Base-by-base conservation (phyloP, 2,329 filamentous ascomycete species). In the Aspergillus brasiliensis region DNA sequence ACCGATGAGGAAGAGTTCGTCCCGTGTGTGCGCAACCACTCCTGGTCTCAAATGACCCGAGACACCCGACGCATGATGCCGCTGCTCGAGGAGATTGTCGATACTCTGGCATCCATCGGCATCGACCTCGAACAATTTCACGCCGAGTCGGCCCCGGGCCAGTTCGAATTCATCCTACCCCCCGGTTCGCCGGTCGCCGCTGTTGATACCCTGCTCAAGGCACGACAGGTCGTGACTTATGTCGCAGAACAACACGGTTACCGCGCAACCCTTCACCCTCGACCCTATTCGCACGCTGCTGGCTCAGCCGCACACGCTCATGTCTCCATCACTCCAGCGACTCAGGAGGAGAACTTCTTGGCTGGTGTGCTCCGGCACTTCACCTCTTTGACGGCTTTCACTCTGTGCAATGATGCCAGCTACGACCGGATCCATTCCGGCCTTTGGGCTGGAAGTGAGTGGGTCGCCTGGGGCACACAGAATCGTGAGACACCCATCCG, bases 381-480 rank as follows among this genome's bases (percentile, higher is more conserved):
- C 1, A 82, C 82, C 0, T 83, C 86, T 2, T 77, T 95, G n/a
- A 77, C 83, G 10, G 89, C 91, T 0, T 88, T 95, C 59, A 87
- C 86, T 0, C 85, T 91, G 67, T 83, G 87, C 37, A 85, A 86
- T 64, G 80, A 84, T 1, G 81, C 81, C 0, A 91, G 88, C 72
- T 95, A 95, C 73, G 84, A 84, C 37, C 84, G 91, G 4, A 81
- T 91, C 10, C 75, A 78, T 1, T 87, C 92, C 56, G 84, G 90
- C n/a, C 80, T 79, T 60, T 95, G 91, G 91, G 84, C 90, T 0
- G 90, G 90, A n/a, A 90, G 90, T 0, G 84, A 87, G 7, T 93
- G 88, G 87, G 84, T 93, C 0, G 79, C 88, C 0, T 96, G 91
- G 91, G 91, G 91, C 11, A 90, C 86, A 4, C 88, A 95, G 75